Evolutionary conservation across 306 rosid species (phyloP), one percentile per base, ranked within the genome.

Genomic region (Dalbergia cultrata): DNA sequence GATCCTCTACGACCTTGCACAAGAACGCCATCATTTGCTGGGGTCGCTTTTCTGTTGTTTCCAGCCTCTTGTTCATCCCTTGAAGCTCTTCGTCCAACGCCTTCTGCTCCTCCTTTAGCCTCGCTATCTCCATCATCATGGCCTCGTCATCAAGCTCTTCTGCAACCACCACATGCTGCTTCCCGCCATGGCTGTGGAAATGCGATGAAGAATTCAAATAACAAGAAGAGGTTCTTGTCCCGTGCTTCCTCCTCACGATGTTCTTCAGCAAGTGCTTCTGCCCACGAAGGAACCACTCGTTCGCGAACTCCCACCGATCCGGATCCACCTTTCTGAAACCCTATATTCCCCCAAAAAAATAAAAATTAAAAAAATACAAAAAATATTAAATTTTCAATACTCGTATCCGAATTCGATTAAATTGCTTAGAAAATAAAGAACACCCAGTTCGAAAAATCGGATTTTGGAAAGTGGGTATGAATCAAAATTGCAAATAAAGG

Each of bases 271-370:
- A 81, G 50, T 93, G 97, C 77, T 85, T 89, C 74, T 95, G 98
- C 16, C 94, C 98, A 0, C 94, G 80, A 3, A 95, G 89, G 66
- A 95, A 95, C 92, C 96, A 93, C 86, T 95, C 96, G 80, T 85
- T 95, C 59, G 99, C 99, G 19, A 95, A 95, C 68, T 95, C 99
- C 99, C 99, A 95, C 54, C 81, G 74, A 76, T 95, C 99, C 16
- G 99, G 97, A 79, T 95, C 98, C 13, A 95, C 97, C 80, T 95
- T 95, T 62, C 89, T 87, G 86, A 95, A 95, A 26, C 96, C 97
- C 98, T 94, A 74, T 44, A 53, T 13, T 22, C 35, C 26, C 31
- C 26, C 26, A 22, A 22, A 22, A 22, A 22, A 22, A 22, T 22
- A 22, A 22, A 22, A 22, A n/a, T n/a, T 22, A 22, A 22, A 34